Conservation (phyloP, 2,329 filamentous ascomycete genomes). For the Paracoccidioides lutzii region DNA sequence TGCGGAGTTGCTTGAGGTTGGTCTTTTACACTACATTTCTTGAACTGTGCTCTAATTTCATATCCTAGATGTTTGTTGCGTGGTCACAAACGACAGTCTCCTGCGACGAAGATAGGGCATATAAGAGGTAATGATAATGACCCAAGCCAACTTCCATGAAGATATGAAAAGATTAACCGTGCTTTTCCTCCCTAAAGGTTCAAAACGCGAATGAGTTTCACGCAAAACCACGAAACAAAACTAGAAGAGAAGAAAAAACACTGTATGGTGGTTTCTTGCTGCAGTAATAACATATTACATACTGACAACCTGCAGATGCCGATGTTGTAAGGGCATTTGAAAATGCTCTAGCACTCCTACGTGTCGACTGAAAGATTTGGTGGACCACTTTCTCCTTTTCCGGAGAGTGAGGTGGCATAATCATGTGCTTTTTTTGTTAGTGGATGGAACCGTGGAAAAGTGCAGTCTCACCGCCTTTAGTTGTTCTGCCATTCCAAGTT, state of each 20-base stretch:
- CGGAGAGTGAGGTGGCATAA: neutral
- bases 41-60: neutral
- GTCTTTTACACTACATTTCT: slow-evolving; percentile 28
- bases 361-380: slow-evolving; percentile 17
- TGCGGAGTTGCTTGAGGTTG: slow-evolving; percentile 46
- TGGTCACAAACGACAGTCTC: slow-evolving; percentile 63
- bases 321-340: slow-evolving; percentile 38
- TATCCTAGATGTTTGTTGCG: slow-evolving; percentile 55
- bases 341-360: slow-evolving; percentile 33
- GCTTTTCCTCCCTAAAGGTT: slow-evolving; percentile 39
- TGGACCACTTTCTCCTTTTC: too few species aligned
- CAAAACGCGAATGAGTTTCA: slow-evolving; percentile 64
- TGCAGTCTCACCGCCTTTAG: slow-evolving; percentile 3
- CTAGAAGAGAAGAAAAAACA: slow-evolving; percentile 66
- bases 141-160: neutral
- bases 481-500: slow-evolving; percentile 5
- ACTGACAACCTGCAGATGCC: slow-evolving; percentile 19
- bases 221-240: slow-evolving; percentile 58
- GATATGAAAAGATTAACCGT: neutral
- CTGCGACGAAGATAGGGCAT: slow-evolving; percentile 63
- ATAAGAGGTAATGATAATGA: slow-evolving; percentile 49
- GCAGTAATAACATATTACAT: neutral
- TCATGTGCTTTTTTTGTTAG: neutral
- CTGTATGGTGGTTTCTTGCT: slow-evolving; percentile 43
- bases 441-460: neutral